These are phyloP conservation scores for Leptoxyphium fumago DNA, from an alignment of 2,329 filamentous ascomycete genomes.

Conservation along the genomic window DNA sequence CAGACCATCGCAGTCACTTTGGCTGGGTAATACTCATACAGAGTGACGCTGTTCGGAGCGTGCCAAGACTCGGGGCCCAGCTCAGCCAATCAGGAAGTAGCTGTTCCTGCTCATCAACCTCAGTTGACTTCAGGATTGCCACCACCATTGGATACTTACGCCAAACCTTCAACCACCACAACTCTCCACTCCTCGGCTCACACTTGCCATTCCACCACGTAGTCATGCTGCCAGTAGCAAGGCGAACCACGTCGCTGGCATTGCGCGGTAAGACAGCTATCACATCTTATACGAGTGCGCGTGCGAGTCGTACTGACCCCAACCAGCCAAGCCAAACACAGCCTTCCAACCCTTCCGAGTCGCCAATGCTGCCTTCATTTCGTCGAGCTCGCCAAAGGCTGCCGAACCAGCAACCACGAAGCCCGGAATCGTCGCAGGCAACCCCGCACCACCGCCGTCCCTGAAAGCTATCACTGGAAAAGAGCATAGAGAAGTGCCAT, in stretches of 20 bases:
- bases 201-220: slow-evolving; percentile 6
- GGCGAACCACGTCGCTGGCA: slow-evolving; percentile 38
- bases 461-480: slow-evolving; percentile 33
- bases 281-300: slow-evolving; percentile 1
- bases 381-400: slow-evolving; percentile 48
- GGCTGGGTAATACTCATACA: too few species aligned
- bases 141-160: neutral
- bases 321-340: slow-evolving; percentile 49
- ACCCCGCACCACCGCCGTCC: slow-evolving; percentile 35
- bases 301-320: slow-evolving; percentile 11
- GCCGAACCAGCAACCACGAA: slow-evolving; percentile 42
- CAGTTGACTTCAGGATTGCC: neutral
- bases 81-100: slow-evolving; percentile 18
- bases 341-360: slow-evolving; percentile 49
- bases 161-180: slow-evolving; percentile 7
- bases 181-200: slow-evolving; percentile 10
- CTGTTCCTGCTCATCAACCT: neutral
- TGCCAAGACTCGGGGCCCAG: neutral
- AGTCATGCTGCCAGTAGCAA: slow-evolving; percentile 36
- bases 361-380: slow-evolving; percentile 45
- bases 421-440: slow-evolving; percentile 37
- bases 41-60: neutral
- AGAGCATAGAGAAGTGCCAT: slow-evolving; percentile 53
- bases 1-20: too few species aligned
- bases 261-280: slow-evolving; percentile 34